phyloP scores from a whole-genome alignment of 345 rosid genomes.

The Linum tenue region DNA sequence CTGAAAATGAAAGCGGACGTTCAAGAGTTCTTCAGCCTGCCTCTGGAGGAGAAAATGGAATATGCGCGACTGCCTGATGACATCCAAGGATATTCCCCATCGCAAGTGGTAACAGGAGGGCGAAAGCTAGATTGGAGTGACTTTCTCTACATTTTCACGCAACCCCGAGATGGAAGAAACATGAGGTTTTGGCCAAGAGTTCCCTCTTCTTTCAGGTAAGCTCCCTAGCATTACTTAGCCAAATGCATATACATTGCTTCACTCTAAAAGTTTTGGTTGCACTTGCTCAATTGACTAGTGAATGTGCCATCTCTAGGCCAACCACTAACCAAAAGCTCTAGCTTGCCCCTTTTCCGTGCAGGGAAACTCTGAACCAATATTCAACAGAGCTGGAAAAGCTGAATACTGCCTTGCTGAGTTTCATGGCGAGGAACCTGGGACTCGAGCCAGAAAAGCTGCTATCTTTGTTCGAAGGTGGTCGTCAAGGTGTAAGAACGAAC shows the following conservation, averaged over 20 bases:
- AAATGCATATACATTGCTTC: too few relatives aligned
- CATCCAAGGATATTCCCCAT: constrained; percentile 44
- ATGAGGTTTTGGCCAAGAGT: constrained; percentile 27
- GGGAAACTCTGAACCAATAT: constrained; percentile 29
- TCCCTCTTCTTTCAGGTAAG: constrained; percentile 11
- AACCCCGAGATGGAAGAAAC: constrained; percentile 20
- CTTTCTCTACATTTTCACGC: constrained; percentile 31
- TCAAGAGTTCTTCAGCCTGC: constrained; percentile 30
- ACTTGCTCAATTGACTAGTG: too few relatives aligned
- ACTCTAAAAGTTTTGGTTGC: too few relatives aligned
- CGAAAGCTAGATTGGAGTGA: constrained; percentile 51
- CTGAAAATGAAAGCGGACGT: constrained; percentile 29
- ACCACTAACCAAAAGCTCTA: too few relatives aligned
- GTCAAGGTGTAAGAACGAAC: constrained; percentile 33
- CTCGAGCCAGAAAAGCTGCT: constrained; percentile 19
- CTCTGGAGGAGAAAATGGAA: constrained; percentile 32
- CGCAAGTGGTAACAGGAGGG: constrained; percentile 34
- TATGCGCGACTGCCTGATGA: constrained; percentile 27
- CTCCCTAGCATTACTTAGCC: too few relatives aligned
- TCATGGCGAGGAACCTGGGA: constrained; percentile 29
- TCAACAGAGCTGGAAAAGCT: constrained; percentile 22
- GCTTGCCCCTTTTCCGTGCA: constrained; percentile 14
- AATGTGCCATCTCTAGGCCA: too few relatives aligned
- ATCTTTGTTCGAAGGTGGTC: constrained; percentile 22
- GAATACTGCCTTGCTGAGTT: constrained; percentile 12